Evolutionary conservation across 2,329 filamentous ascomycete genomes (phyloP).

Genomic region (Xylaria hypoxylon): DNA sequence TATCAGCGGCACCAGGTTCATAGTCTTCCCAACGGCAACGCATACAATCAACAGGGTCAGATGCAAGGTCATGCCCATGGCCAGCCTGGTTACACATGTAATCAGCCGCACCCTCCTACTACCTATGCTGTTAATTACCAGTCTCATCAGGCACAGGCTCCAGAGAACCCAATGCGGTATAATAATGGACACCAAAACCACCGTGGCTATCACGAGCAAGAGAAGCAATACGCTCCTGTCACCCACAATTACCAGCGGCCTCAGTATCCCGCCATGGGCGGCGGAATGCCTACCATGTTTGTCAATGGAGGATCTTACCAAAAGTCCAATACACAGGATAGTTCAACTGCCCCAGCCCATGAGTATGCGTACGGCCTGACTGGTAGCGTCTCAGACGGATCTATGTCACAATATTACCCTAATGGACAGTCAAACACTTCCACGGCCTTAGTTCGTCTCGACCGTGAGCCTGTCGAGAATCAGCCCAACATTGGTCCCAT

Average conservation of each 20-base stretch:
- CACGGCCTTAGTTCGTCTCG: background rate
- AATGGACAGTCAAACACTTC: slow-evolving; percentile 1
- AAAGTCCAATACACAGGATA: background rate
- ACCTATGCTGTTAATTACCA: background rate
- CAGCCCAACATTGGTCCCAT: slow-evolving; percentile 13
- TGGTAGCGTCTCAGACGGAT: slow-evolving; percentile 17
- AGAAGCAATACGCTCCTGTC: background rate
- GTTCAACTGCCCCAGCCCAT: background rate
- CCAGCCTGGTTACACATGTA: background rate
- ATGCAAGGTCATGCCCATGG: background rate
- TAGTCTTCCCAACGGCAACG: background rate
- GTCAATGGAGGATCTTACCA: background rate
- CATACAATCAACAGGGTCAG: background rate
- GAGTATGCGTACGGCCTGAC: slow-evolving; percentile 20
- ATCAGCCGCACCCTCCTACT: background rate
- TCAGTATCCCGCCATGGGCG: background rate
- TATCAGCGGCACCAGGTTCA: background rate
- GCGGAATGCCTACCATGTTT: background rate
- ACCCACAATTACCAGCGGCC: background rate
- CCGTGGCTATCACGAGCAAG: background rate
- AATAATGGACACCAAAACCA: background rate
- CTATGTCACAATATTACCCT: background rate
- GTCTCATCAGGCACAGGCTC: background rate
- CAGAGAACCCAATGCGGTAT: background rate
- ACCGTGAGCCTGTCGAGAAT: background rate